phyloP scores from a whole-genome alignment of 106 monocot genomes.

The Dendrobium officinale region DNA sequence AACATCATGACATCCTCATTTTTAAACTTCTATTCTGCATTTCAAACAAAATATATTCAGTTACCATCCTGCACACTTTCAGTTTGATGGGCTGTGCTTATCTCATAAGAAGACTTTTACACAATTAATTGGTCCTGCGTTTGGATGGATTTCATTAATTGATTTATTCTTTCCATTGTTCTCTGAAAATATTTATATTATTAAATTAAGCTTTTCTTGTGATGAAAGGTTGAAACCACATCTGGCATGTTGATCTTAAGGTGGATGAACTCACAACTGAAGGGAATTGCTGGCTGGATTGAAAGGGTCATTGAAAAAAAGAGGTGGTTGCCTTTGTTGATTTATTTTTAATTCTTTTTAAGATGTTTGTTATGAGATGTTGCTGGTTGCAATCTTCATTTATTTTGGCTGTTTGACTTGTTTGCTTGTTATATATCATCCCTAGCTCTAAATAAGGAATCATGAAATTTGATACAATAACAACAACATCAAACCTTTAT shows the following conservation, averaged over 20 bases:
- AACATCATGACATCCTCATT: background rate
- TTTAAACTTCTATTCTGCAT: background rate
- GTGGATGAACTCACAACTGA: conserved; percentile 86
- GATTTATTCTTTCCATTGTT: background rate
- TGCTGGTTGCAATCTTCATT: background rate
- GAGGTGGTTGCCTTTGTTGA: conserved; percentile 45
- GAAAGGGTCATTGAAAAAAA: conserved; percentile 66
- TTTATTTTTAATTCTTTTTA: background rate
- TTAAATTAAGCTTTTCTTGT: background rate
- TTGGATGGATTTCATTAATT: background rate
- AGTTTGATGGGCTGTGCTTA: background rate
- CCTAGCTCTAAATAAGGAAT: background rate
- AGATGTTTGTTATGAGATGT: background rate
- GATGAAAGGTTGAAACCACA: conserved; percentile 67
- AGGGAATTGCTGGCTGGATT: conserved; percentile 76
- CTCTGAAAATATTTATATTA: background rate
- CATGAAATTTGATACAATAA: background rate
- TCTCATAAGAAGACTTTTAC: background rate
- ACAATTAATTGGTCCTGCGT: background rate
- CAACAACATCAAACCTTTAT: no score
- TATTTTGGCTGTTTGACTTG: background rate
- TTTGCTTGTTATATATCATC: background rate
- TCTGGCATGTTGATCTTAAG: conserved; percentile 82
- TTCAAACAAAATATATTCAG: background rate
- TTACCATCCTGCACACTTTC: background rate